Conservation (phyloP, 2,329 filamentous ascomycete species). For the Phyllosticta paracitricarpa region DNA sequence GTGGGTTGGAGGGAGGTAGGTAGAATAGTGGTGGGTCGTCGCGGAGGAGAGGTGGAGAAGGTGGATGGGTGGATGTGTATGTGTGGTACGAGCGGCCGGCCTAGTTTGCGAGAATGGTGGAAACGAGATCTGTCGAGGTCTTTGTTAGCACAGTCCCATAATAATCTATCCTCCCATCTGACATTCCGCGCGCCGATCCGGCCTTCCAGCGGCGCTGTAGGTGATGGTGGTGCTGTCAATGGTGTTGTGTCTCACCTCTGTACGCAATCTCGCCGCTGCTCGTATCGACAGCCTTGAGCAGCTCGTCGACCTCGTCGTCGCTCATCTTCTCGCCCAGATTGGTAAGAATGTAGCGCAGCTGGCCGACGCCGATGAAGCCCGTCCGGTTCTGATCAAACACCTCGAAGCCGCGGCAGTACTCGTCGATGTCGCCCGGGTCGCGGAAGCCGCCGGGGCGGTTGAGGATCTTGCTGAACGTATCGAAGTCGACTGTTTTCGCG, state of each 20-base stretch:
- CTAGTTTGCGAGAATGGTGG: constrained; percentile 11
- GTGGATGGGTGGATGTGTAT: neutral
- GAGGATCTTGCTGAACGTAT: constrained; percentile 90
- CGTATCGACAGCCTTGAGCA: constrained; percentile 96
- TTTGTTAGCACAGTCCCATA: neutral
- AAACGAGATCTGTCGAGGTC: constrained; percentile 5
- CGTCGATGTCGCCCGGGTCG: constrained; percentile 92
- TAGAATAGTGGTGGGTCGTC: neutral
- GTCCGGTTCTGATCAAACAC: constrained; percentile 99
- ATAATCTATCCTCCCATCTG: neutral
- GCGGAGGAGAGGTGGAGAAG: neutral
- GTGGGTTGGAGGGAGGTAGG: no score
- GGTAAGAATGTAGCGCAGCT: constrained; percentile 95
- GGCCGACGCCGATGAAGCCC: constrained; percentile 93
- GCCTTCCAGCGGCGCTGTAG: neutral
- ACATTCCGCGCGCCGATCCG: neutral
- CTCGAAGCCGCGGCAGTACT: constrained; percentile 97
- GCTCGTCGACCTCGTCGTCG: constrained; percentile 96
- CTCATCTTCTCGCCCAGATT: constrained; percentile 99
- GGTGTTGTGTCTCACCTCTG: constrained; percentile 52
- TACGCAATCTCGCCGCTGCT: constrained; percentile 97
- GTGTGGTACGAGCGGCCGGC: neutral
- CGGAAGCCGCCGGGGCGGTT: constrained; percentile 59
- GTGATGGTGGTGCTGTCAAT: neutral
- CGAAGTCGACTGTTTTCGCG: constrained; percentile 71